phyloP scores from a whole-genome alignment of 2,329 filamentous ascomycete species.

The Nothophoma quercina region DNA sequence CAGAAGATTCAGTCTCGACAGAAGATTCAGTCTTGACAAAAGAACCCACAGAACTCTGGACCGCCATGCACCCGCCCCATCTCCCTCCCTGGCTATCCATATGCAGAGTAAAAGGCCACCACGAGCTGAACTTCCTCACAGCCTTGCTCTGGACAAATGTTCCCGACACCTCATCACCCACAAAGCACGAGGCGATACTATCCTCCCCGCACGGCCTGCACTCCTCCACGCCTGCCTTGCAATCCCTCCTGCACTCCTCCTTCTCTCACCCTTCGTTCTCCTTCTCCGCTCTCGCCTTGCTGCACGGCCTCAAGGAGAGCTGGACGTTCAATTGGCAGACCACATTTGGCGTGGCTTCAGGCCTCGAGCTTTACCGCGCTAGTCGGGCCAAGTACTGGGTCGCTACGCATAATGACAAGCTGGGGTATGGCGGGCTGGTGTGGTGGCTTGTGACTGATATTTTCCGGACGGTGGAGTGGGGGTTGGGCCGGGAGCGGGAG shows the following conservation, averaged over 20 bases:
- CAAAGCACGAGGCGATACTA: slow-evolving; percentile 17
- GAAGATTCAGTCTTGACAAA: no score
- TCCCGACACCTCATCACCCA: no score
- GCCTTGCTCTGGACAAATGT: background rate
- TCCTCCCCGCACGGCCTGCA: slow-evolving; percentile 16
- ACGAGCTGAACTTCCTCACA: slow-evolving; percentile 17
- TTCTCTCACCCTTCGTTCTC: no score
- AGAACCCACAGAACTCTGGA: background rate
- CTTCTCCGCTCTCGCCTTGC: slow-evolving; percentile 5
- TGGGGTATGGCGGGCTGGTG: slow-evolving; percentile 11
- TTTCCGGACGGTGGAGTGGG: slow-evolving; percentile 10
- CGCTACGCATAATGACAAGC: slow-evolving; percentile 9
- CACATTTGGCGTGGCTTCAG: slow-evolving; percentile 9
- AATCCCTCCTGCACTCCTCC: slow-evolving; percentile 4
- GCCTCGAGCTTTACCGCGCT: slow-evolving; percentile 5
- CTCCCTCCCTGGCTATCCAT: slow-evolving; percentile 13
- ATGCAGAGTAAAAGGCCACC: slow-evolving; percentile 13
- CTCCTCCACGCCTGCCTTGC: slow-evolving; percentile 9
- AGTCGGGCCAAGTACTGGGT: slow-evolving; percentile 13
- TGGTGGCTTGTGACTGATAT: slow-evolving; percentile 3
- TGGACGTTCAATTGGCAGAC: slow-evolving; percentile 5
- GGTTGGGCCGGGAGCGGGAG: slow-evolving; percentile 1
- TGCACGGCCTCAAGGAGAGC: slow-evolving; percentile 16
- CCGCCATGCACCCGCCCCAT: background rate
- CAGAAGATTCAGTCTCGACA: no score